Conservation (phyloP, 2,329 filamentous ascomycete genomes). For the Ophiostoma populinum region DNA sequence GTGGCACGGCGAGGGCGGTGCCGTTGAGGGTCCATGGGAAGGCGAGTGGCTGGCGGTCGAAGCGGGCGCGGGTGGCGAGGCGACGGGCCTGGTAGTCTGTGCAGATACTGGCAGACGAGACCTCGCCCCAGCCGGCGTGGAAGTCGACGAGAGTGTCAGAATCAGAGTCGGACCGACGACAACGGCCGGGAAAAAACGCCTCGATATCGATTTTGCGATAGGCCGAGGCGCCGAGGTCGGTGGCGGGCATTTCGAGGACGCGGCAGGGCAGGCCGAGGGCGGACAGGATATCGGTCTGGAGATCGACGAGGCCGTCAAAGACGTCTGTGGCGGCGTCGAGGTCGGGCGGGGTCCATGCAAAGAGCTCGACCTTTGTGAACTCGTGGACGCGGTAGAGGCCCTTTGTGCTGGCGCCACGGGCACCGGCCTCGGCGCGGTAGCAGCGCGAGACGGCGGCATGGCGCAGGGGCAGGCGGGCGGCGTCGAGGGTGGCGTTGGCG, state of each 20-base stretch:
- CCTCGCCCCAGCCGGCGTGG: slow-evolving; percentile 74
- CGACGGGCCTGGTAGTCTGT: slow-evolving; percentile 86
- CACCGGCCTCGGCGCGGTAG: slow-evolving; percentile 88
- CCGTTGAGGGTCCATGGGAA: slow-evolving; percentile 91
- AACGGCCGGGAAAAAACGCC: slow-evolving; percentile 74
- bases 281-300: slow-evolving; percentile 70
- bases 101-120: slow-evolving; percentile 79
- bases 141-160: slow-evolving; percentile 14
- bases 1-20: slow-evolving; percentile 78
- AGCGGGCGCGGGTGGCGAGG: slow-evolving; percentile 55
- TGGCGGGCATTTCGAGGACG: slow-evolving; percentile 78
- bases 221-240: slow-evolving; percentile 79
- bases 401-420: slow-evolving; percentile 77
- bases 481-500: slow-evolving; percentile 55
- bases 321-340: slow-evolving; percentile 31
- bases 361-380: slow-evolving; percentile 97
- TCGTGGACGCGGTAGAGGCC: slow-evolving; percentile 94
- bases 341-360: slow-evolving; percentile 66
- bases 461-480: slow-evolving; percentile 62
- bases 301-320: slow-evolving; percentile 71
- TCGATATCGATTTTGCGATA: slow-evolving; percentile 84
- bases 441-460: slow-evolving; percentile 76
- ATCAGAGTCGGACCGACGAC: slow-evolving; percentile 15
- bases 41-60: slow-evolving; percentile 35
- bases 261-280: slow-evolving; percentile 69